Percentiles rank a stretch among this genome's conserved stretches.
Evolutionary conservation across 2,329 filamentous ascomycete species (phyloP).

Genomic region (Xylariales sp.): DNA sequence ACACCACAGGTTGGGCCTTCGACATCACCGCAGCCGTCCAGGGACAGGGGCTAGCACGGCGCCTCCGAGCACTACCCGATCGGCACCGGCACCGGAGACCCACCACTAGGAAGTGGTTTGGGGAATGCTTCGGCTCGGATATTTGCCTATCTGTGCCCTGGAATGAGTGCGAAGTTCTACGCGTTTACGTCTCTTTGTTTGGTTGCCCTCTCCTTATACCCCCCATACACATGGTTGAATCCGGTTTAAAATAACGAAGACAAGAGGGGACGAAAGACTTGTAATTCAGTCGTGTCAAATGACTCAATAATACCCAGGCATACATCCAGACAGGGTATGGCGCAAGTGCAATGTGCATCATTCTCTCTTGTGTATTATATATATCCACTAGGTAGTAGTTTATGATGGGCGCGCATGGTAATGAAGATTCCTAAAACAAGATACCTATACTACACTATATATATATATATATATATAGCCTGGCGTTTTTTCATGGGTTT

Average conservation of each 20-base stretch:
- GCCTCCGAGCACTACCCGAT: conserved; percentile 42
- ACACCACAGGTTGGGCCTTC: conserved; percentile 40
- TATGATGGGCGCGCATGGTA: conserved; percentile 6
- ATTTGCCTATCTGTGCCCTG: not conserved
- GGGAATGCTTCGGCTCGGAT: conserved; percentile 11
- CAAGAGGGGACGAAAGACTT: conserved; percentile 15
- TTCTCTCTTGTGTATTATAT: conserved; percentile 23
- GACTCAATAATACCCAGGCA: conserved; percentile 23
- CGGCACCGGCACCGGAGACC: conserved; percentile 43
- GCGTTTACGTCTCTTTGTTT: conserved; percentile 12
- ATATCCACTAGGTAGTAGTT: conserved; percentile 11
- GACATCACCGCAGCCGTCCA: conserved; percentile 47
- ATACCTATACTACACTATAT: too few relatives aligned
- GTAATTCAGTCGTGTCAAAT: conserved; percentile 11
- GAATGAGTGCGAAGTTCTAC: not conserved
- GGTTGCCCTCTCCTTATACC: conserved; percentile 20
- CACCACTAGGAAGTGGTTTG: conserved; percentile 35
- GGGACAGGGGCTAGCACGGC: conserved; percentile 43
- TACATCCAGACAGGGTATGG: not conserved
- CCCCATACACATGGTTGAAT: conserved; percentile 8
- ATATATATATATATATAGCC: too few relatives aligned
- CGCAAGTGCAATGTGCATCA: not conserved
- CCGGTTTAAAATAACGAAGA: not conserved
- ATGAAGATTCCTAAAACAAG: not conserved
- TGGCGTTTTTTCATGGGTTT: not conserved